phyloP scores from a whole-genome alignment of 2,329 filamentous ascomycete genomes.

The Helicocarpus griseus region DNA sequence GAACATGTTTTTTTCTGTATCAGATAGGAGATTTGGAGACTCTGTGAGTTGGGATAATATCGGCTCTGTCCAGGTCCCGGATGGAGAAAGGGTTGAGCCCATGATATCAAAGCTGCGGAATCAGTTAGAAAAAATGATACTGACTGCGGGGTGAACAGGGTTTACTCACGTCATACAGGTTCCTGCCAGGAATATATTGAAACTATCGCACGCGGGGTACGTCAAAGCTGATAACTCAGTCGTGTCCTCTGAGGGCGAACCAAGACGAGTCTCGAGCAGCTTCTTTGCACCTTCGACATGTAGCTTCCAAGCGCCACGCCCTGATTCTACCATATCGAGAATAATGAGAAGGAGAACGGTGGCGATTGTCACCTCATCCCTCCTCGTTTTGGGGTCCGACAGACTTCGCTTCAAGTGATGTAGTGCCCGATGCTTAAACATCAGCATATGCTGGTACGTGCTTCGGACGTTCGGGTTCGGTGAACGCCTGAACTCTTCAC shows the following conservation, averaged over 20 bases:
- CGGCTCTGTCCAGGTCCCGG: constrained; percentile 29
- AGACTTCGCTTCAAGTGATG: constrained; percentile 30
- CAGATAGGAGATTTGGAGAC: constrained; percentile 27
- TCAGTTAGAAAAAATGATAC: background rate
- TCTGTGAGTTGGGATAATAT: constrained; percentile 30
- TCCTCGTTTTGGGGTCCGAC: constrained; percentile 19
- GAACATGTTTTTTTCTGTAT: constrained; percentile 32
- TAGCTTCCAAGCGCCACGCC: constrained; percentile 42
- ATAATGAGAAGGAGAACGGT: constrained; percentile 42
- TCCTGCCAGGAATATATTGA: constrained; percentile 29
- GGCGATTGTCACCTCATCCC: constrained; percentile 36
- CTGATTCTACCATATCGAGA: constrained; percentile 42
- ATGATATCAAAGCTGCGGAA: constrained; percentile 29
- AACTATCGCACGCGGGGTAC: constrained; percentile 20
- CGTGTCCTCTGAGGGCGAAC: constrained; percentile 9
- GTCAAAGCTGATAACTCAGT: constrained; percentile 8
- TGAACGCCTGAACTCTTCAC: background rate
- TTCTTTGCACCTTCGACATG: constrained; percentile 44
- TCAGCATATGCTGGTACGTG: constrained; percentile 31
- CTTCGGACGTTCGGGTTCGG: background rate
- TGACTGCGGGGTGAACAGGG: background rate
- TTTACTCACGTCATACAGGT: constrained; percentile 2
- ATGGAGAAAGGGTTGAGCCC: constrained; percentile 32
- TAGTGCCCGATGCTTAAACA: constrained; percentile 41
- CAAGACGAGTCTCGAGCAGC: constrained; percentile 32